Evolutionary conservation across 768 basidiomycete genomes (phyloP), one percentile per base, ranked within the genome.

Genomic region (Termitomyces sp.): DNA sequence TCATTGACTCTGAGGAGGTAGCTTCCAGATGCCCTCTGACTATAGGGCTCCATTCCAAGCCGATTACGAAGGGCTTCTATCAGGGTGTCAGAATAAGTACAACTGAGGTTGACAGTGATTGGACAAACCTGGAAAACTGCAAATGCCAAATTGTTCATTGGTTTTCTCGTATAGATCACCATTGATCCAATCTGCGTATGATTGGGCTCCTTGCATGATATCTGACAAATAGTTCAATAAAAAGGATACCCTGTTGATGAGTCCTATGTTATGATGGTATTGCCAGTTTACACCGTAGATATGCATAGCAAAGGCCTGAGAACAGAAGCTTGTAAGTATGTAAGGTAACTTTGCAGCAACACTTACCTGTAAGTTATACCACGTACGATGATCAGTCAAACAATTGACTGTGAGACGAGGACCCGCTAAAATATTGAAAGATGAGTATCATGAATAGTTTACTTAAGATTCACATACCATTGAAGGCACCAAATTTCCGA

Each of bases 101-200:
- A 29, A 29, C 29, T 29, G 29, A 27, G 27, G 38, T 44, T 56
- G 52, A 54, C 54, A 29, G 33, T 9, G 22, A 29, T 9, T 29
- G 29, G 29, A 29, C 16, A 53, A 35, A 66, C 63, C 64, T 53
- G 63, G 64, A 47, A 65, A 51, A 1, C 45, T 38, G 38, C 64
- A 65, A 4, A 65, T 62, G 3, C 64, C 63, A 58, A 66, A 62
- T 18, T 45, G 35, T 42, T 63, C 59, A 1, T 18, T 23, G 5
- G 59, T 58, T 13, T 39, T 31, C 29, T 66, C 63, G 53, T 64
- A 66, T 5, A 66, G 22, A 36, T 66, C 64, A 16, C 61, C 57
- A 57, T 66, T 66, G 2, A 60, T 27, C 64, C 64, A 66, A 15
- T 63, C 57, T 11, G 41, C 7, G 39, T 64, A 66, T n/a, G 61